These are phyloP conservation scores for Pythium biforme DNA, from an alignment of 352 stramenopile species.

Conservation along the genomic window DNA sequence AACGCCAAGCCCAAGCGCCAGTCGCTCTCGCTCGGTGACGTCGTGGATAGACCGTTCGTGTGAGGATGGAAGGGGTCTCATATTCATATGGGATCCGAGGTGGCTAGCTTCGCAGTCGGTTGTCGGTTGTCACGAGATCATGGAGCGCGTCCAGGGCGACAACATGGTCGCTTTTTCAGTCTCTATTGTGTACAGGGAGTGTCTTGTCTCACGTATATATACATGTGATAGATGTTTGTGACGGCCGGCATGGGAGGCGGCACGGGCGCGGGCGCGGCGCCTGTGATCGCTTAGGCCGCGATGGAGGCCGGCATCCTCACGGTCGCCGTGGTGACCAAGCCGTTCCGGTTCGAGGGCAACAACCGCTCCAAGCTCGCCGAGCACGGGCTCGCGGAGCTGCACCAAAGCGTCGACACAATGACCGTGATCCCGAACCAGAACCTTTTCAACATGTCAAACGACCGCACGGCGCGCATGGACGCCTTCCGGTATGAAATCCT, in stretches of 20 bases:
- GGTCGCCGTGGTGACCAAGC: slow-evolving; percentile 87
- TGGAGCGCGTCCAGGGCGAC: slow-evolving; percentile 77
- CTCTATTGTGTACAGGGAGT: no score
- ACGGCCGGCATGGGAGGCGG: slow-evolving; percentile 84
- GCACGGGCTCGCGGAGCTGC: slow-evolving; percentile 71
- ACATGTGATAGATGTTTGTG: slow-evolving; percentile 77
- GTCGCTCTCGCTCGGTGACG: not conserved
- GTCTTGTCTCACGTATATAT: not conserved
- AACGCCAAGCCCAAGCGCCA: not conserved
- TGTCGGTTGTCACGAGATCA: slow-evolving; percentile 56
- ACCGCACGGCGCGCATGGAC: slow-evolving; percentile 86
- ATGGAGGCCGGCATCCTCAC: slow-evolving; percentile 83
- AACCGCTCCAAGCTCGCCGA: slow-evolving; percentile 81
- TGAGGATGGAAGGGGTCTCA: not conserved
- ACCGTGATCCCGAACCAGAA: slow-evolving; percentile 90
- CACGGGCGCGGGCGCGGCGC: slow-evolving; percentile 78
- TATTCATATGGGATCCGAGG: not conserved
- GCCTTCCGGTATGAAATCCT: slow-evolving; percentile 59
- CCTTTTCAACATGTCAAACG: slow-evolving; percentile 87
- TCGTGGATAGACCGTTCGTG: not conserved
- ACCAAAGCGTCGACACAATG: slow-evolving; percentile 86
- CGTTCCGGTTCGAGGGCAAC: slow-evolving; percentile 83
- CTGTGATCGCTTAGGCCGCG: slow-evolving; percentile 80
- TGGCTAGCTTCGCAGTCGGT: no score
- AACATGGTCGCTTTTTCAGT: slow-evolving; percentile 64